Conservation (phyloP, 2,329 filamentous ascomycete genomes). For the Fusarium nurragi region DNA sequence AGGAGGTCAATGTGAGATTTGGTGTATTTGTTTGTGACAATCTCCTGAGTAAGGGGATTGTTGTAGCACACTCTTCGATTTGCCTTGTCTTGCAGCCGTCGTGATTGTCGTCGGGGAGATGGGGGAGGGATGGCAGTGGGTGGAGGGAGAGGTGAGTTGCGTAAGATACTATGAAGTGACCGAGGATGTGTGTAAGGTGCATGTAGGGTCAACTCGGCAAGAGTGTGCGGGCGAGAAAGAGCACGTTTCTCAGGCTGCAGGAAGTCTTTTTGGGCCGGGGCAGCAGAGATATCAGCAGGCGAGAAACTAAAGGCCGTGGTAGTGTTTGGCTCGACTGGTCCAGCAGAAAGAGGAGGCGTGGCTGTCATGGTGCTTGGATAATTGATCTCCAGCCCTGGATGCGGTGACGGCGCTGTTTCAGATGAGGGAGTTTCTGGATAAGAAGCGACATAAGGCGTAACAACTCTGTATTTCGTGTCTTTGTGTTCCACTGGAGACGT, state of each 20-base stretch:
- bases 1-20: conserved; percentile 72
- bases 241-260: conserved; percentile 30
- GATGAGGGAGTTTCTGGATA: conserved; percentile 65
- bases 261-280: not conserved
- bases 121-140: conserved; percentile 59
- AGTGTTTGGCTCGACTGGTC: conserved; percentile 55
- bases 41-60: conserved; percentile 70
- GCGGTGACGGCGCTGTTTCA: conserved; percentile 61
- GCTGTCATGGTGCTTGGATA: conserved; percentile 67
- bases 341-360: conserved; percentile 67
- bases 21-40: conserved; percentile 69
- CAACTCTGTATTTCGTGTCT: conserved; percentile 48
- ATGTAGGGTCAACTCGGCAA: conserved; percentile 38
- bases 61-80: conserved; percentile 69
- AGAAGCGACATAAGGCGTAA: conserved; percentile 57
- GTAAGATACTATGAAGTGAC: conserved; percentile 69
- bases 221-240: conserved; percentile 23
- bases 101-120: conserved; percentile 64
- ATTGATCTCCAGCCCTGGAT: conserved; percentile 53
- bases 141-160: conserved; percentile 71
- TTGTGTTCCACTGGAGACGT: conserved; percentile 46
- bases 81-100: conserved; percentile 63
- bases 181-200: conserved; percentile 68
- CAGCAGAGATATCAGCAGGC: conserved; percentile 46
- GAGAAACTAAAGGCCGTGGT: conserved; percentile 59